phyloP scores from a whole-genome alignment of 768 basidiomycete species.

The Boletus vinaceobasis region DNA sequence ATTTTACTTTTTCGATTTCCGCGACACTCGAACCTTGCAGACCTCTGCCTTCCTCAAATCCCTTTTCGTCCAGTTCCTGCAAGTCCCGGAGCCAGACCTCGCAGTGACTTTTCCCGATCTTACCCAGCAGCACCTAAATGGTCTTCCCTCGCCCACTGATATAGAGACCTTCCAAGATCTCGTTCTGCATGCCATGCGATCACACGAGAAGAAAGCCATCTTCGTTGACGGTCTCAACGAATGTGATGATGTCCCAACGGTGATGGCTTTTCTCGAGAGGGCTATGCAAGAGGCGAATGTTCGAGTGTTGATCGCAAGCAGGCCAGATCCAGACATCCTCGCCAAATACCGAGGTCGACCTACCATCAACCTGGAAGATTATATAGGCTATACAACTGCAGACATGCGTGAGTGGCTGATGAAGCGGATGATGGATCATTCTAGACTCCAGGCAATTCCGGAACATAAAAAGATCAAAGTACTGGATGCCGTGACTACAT shows the following conservation, averaged over 20 bases:
- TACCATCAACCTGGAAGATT: slow-evolving; percentile 21
- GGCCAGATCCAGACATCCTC: slow-evolving; percentile 20
- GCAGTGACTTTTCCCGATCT: slow-evolving; percentile 21
- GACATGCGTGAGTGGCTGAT: slow-evolving; percentile 27
- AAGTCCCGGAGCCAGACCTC: slow-evolving; percentile 20
- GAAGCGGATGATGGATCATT: slow-evolving; percentile 24
- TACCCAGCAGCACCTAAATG: slow-evolving; percentile 11
- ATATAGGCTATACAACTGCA: slow-evolving; percentile 14
- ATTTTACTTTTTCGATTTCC: slow-evolving; percentile 29
- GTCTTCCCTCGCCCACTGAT: slow-evolving; percentile 19
- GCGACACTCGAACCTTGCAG: slow-evolving; percentile 20
- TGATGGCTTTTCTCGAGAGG: slow-evolving; percentile 24
- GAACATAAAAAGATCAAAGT: slow-evolving; percentile 21
- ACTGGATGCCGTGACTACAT: slow-evolving; percentile 10
- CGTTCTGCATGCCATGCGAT: slow-evolving; percentile 21
- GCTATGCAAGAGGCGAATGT: slow-evolving; percentile 21
- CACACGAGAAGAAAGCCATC: slow-evolving; percentile 20
- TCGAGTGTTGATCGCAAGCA: slow-evolving; percentile 23
- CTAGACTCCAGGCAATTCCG: slow-evolving; percentile 23
- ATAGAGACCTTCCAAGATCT: slow-evolving; percentile 11
- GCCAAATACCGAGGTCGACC: slow-evolving; percentile 17
- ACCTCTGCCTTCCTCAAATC: slow-evolving; percentile 21
- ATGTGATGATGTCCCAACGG: slow-evolving; percentile 19
- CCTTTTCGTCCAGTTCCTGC: slow-evolving; percentile 26
- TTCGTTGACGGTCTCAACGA: slow-evolving; percentile 27